Base-by-base conservation (phyloP, 1,284 basidiomycete genomes). In the Volvariella surrecta region DNA sequence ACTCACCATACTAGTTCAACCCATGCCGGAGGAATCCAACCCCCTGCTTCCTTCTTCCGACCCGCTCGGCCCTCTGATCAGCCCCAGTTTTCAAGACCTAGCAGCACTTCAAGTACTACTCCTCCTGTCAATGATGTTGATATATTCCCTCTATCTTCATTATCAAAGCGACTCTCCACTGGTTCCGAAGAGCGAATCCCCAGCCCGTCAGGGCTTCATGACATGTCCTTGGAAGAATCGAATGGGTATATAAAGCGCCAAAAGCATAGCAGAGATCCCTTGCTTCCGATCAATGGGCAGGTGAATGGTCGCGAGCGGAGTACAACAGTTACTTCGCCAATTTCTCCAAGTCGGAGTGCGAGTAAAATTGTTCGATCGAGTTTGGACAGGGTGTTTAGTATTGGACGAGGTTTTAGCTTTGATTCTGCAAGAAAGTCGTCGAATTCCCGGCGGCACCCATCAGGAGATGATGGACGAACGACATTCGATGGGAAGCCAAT, bases 11-110 rank as follows among this genome's bases (percentile, higher is more conserved):
- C 50, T 21, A 57, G 62, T 44, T 58, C 70, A 2, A 80, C 82
- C 0, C 81, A 86, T 58, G 77, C 79, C 13, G 75, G 78, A 35
- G 85, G 83, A 20, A 80, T 87, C 16, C 75, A 79, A 44, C 83
- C 84, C 18, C 75, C 84, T 15, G 74, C 81, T 8, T 79, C 79
- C 4, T 86, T 88, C 63, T 88, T 87, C 54, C 74, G 70, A 20
- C 82, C 84, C 3, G 73, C 76, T 8, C 68, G 76, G 41, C 83
- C 79, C 0, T 61, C 58, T 21, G 67, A 67, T 39, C 64, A 68
- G 54, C 60, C 66, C 22, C 54, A 58, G 34, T 62, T 60, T 44
- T 62, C 62, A 2, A 61, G 61, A 9, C 58, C 63, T 11, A 53
- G 52, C 15, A 62, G 63, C 4, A 53, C 56, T 10, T 60, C 58